Conservation (phyloP, 108 stramenopile species). For the Pseudonitzschia delicatissima region DNA sequence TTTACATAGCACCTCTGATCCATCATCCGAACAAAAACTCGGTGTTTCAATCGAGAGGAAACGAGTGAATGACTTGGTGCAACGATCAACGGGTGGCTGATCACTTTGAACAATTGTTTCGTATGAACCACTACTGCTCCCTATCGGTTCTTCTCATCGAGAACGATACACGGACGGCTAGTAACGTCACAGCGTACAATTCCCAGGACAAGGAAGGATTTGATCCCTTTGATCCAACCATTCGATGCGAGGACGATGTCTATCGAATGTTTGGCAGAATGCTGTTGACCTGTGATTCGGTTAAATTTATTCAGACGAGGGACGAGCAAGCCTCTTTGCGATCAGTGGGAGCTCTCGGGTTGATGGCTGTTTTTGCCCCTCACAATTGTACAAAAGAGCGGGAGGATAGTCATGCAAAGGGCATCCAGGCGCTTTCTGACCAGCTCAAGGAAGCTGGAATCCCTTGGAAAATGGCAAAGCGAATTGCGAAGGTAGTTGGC, state of each 20-base stretch:
- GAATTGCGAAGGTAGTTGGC: slow-evolving; percentile 14
- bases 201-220: slow-evolving; percentile 14
- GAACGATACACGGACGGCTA: slow-evolving; percentile 17
- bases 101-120: slow-evolving; percentile 28
- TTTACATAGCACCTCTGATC: neutral
- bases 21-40: slow-evolving; percentile 4
- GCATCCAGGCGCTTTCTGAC: slow-evolving; percentile 1
- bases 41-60: slow-evolving; percentile 30
- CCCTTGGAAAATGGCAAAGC: slow-evolving; percentile 17
- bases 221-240: neutral
- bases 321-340: slow-evolving; percentile 27
- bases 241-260: slow-evolving; percentile 9
- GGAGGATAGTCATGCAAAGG: neutral
- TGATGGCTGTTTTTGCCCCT: slow-evolving; percentile 16
- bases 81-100: slow-evolving; percentile 24
- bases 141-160: slow-evolving; percentile 25
- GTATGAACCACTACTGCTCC: slow-evolving; percentile 22
- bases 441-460: slow-evolving; percentile 19
- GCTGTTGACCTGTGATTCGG: slow-evolving; percentile 9
- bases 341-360: slow-evolving; percentile 27
- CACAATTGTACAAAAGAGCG: neutral
- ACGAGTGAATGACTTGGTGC: slow-evolving; percentile 32
- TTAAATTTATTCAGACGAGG: slow-evolving; percentile 33
- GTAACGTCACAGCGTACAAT: slow-evolving; percentile 15
- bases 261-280: slow-evolving; percentile 22